Conservation (phyloP, 768 basidiomycete species). For the Calvatia gigantea region DNA sequence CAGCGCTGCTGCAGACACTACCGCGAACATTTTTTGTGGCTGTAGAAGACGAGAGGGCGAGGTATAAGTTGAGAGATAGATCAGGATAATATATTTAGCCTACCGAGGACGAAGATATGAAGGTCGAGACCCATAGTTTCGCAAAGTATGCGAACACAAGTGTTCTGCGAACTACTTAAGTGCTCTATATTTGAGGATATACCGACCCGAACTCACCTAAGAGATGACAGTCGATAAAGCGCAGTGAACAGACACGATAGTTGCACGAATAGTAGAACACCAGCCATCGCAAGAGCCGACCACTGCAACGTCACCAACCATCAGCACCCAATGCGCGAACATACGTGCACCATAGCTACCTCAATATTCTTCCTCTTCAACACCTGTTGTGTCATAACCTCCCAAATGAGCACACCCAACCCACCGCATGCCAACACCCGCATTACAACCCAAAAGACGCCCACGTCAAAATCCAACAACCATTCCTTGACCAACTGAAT, state of each 20-base stretch:
- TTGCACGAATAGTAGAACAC: conserved; percentile 64
- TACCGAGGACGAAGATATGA: conserved; percentile 48
- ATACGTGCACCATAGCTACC: conserved; percentile 33
- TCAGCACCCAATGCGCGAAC: conserved; percentile 6
- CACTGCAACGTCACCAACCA: conserved; percentile 40
- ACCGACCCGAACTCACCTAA: conserved; percentile 44
- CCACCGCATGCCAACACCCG: conserved; percentile 70
- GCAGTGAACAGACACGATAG: conserved; percentile 66
- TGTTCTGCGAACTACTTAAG: conserved; percentile 40
- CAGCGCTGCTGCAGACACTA: conserved; percentile 46
- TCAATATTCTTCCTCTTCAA: conserved; percentile 55
- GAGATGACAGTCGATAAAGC: conserved; percentile 62
- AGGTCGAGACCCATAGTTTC: conserved; percentile 56
- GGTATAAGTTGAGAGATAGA: neutral
- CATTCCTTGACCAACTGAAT: conserved; percentile 65
- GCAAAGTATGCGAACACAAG: conserved; percentile 70
- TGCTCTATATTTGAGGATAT: neutral
- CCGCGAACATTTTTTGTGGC: conserved; percentile 47
- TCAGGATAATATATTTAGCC: conserved; percentile 19
- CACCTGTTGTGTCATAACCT: conserved; percentile 49
- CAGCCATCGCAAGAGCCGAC: conserved; percentile 66
- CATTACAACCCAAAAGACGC: conserved; percentile 75
- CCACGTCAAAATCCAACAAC: conserved; percentile 62
- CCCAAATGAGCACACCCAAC: conserved; percentile 62
- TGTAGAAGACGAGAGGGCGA: conserved; percentile 20